phyloP scores from a whole-genome alignment of 768 basidiomycete genomes.

The Pleurotus pulmonarius region DNA sequence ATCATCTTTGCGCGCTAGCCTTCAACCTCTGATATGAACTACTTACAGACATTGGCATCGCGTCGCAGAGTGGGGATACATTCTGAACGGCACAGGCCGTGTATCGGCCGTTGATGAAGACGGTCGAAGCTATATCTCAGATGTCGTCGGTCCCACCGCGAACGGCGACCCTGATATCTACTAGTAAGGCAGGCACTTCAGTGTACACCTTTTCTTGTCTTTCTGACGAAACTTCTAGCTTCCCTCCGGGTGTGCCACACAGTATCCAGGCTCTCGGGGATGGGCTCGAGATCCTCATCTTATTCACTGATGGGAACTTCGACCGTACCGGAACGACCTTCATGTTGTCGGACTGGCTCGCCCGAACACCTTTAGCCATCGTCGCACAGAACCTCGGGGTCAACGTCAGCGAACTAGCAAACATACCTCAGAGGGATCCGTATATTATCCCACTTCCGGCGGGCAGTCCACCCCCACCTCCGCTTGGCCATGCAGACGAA shows the following conservation, averaged over 20 bases:
- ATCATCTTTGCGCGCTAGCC: not conserved
- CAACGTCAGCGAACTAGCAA: constrained; percentile 9
- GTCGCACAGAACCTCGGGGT: constrained; percentile 14
- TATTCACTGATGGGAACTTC: constrained; percentile 15
- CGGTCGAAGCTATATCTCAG: constrained; percentile 14
- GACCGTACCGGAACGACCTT: constrained; percentile 13
- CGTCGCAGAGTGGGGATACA: constrained; percentile 16
- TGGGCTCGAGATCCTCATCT: constrained; percentile 13
- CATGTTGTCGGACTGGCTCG: constrained; percentile 17
- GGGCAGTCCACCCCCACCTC: constrained; percentile 11
- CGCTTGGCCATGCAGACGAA: constrained; percentile 11
- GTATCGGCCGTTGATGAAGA: constrained; percentile 14
- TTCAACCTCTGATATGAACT: not conserved
- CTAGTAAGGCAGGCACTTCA: constrained; percentile 9
- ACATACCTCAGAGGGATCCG: constrained; percentile 14
- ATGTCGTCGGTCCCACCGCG: constrained; percentile 11
- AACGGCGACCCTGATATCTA: constrained; percentile 14
- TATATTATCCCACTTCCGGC: constrained; percentile 9
- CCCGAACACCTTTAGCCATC: constrained; percentile 12
- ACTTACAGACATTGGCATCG: constrained; percentile 14
- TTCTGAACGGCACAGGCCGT: constrained; percentile 15
- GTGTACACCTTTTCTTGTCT: not conserved
- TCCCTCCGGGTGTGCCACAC: constrained; percentile 15
- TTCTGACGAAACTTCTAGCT: constrained; percentile 1
- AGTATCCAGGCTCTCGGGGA: constrained; percentile 13